Evolutionary conservation across 495 filamentous ascomycete species (phyloP).

Genomic region (Endocarpon pusillum): DNA sequence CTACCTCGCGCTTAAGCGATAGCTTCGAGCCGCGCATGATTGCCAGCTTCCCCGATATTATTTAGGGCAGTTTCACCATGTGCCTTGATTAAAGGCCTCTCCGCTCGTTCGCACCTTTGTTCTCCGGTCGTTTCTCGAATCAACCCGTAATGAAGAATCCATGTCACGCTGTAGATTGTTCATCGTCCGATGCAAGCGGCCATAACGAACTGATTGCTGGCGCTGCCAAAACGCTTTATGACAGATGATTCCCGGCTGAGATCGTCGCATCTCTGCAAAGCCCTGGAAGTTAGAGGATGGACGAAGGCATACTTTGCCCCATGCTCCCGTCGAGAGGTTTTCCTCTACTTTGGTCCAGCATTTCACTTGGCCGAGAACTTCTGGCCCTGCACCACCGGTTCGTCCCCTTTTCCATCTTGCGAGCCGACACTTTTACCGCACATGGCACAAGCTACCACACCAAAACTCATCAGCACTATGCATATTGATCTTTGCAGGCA

Average conservation of each 20-base stretch:
- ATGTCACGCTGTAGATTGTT: too few species aligned
- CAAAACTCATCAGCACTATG: conserved; percentile 9
- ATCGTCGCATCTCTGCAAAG: conserved; percentile 12
- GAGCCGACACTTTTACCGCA: conserved; percentile 41
- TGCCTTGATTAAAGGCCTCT: too few species aligned
- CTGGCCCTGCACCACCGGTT: conserved; percentile 42
- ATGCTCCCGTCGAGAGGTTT: too few species aligned
- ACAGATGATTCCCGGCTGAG: conserved; percentile 20
- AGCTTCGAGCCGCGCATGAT: conserved; percentile 1
- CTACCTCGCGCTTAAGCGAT: conserved; percentile 3
- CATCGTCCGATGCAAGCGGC: too few species aligned
- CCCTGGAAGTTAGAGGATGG: too few species aligned
- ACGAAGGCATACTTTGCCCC: too few species aligned
- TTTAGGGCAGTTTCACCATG: conserved; percentile 3
- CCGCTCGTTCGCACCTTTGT: too few species aligned
- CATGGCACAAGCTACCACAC: conserved; percentile 38
- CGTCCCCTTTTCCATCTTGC: conserved; percentile 27
- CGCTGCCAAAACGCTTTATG: conserved; percentile 22
- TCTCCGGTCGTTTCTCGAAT: too few species aligned
- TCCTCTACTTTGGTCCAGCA: too few species aligned
- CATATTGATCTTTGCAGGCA: neutral
- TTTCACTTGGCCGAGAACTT: conserved; percentile 50
- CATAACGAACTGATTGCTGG: too few species aligned
- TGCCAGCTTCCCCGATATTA: conserved; percentile 4
- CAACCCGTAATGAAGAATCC: too few species aligned